These are phyloP conservation scores for Aphanomyces euteiches DNA, from an alignment of 352 stramenopile species.

Conservation along the genomic window DNA sequence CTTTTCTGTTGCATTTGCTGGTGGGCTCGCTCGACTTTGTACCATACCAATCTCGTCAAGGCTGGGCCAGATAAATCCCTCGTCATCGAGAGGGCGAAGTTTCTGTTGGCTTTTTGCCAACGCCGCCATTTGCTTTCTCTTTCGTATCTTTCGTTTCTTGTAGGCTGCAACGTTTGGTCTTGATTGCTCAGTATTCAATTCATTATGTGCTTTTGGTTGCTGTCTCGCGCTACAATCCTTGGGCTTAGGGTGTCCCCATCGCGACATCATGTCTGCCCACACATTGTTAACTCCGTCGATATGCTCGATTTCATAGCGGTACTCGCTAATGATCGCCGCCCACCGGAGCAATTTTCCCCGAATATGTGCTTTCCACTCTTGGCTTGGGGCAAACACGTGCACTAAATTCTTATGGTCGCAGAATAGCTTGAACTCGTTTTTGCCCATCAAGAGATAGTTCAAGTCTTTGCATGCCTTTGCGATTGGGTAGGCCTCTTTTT, in stretches of 20 bases:
- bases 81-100: background rate
- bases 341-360: conserved; percentile 33
- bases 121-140: too few relatives aligned
- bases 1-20: background rate
- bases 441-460: conserved; percentile 29
- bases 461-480: conserved; percentile 30
- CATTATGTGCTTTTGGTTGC: too few relatives aligned
- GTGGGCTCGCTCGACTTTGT: background rate
- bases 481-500: conserved; percentile 36
- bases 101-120: background rate
- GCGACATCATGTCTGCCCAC: conserved; percentile 1
- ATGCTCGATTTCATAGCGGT: conserved; percentile 34
- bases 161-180: too few relatives aligned
- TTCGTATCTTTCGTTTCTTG: too few relatives aligned
- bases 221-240: too few relatives aligned
- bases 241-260: background rate
- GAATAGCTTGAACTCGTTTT: conserved; percentile 24
- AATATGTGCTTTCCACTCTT: conserved; percentile 29
- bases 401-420: conserved; percentile 36
- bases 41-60: background rate
- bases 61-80: background rate
- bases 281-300: conserved; percentile 17
- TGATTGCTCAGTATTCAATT: too few relatives aligned
- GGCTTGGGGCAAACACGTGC: conserved; percentile 30
- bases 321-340: conserved; percentile 11